These are phyloP conservation scores for Rhododendron griersonianum DNA, from an alignment of 148 eudicot genomes.

Conservation along the genomic window DNA sequence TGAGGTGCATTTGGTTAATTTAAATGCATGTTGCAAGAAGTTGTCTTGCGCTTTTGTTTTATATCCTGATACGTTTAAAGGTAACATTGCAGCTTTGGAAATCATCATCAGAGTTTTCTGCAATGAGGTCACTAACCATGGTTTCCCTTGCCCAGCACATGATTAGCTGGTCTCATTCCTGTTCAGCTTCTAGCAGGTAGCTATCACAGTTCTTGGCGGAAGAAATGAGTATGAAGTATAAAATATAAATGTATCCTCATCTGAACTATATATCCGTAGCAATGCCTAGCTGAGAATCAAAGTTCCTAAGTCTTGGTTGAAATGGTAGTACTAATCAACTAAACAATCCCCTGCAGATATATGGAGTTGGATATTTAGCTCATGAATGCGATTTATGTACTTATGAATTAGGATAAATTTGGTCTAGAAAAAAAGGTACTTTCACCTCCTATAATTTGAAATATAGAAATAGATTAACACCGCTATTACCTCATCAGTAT, in stretches of 20 bases:
- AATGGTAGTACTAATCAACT: background rate
- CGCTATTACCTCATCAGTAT: background rate
- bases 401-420: background rate
- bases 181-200: conserved; percentile 90
- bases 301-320: background rate
- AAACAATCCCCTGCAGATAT: background rate
- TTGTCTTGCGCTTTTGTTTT: conserved; percentile 3
- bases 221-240: background rate
- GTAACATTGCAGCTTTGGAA: conserved; percentile 86
- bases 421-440: background rate
- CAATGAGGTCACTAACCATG: conserved; percentile 83
- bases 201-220: conserved; percentile 24
- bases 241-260: background rate
- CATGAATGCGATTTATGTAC: background rate
- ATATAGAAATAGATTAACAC: background rate
- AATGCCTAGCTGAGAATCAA: background rate
- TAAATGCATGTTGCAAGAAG: conserved; percentile 15
- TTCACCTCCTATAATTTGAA: background rate
- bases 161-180: conserved; percentile 70
- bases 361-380: background rate
- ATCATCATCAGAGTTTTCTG: conserved; percentile 92
- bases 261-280: background rate
- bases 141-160: conserved; percentile 86
- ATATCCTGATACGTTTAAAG: conserved; percentile 22
- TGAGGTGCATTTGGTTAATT: conserved; percentile 56